A percentile compares a stretch with the other conserved stretches of the same genome.
phyloP scores from a whole-genome alignment of 371 early-diverging fungal species.

The Rhizomucor pusillus region DNA sequence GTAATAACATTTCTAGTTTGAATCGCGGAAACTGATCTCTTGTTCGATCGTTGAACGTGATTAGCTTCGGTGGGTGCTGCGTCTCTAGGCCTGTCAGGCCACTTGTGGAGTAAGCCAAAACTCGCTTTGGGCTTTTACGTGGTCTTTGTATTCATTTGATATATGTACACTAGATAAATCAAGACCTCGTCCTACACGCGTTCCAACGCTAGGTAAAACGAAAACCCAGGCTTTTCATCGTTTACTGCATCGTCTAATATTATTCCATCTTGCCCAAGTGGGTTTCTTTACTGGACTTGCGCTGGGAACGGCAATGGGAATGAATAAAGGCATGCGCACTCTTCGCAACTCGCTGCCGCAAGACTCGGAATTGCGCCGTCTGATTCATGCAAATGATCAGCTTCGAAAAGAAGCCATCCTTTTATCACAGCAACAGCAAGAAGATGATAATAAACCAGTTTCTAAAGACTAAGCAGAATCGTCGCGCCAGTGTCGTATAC shows the following conservation, averaged over 20 bases:
- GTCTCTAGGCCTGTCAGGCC: constrained; percentile 36
- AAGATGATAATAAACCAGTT: too few species aligned
- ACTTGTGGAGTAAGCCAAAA: constrained; percentile 30
- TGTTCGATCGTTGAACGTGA: not conserved
- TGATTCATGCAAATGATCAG: constrained; percentile 32
- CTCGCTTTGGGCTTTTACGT: not conserved
- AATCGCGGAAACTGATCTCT: not conserved
- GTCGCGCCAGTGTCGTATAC: too few species aligned
- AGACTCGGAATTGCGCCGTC: constrained; percentile 28
- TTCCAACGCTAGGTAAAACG: constrained; percentile 36
- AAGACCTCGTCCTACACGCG: constrained; percentile 17
- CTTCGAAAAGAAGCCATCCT: constrained; percentile 4
- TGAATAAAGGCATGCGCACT: constrained; percentile 41
- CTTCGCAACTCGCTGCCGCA: constrained; percentile 26
- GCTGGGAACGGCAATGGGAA: constrained; percentile 34
- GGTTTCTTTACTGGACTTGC: constrained; percentile 33
- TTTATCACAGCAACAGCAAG: too few species aligned
- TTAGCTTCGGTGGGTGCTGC: constrained; percentile 40
- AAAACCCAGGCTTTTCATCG: not conserved
- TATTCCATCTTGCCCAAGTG: constrained; percentile 17
- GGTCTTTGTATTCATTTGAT: too few species aligned
- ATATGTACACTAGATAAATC: constrained; percentile 11
- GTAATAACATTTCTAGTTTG: not conserved
- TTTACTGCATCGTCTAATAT: not conserved
- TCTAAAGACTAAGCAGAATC: too few species aligned